Evolutionary conservation across 2,329 filamentous ascomycete species (phyloP).

Genomic region (Scolecobasidium constrictum): DNA sequence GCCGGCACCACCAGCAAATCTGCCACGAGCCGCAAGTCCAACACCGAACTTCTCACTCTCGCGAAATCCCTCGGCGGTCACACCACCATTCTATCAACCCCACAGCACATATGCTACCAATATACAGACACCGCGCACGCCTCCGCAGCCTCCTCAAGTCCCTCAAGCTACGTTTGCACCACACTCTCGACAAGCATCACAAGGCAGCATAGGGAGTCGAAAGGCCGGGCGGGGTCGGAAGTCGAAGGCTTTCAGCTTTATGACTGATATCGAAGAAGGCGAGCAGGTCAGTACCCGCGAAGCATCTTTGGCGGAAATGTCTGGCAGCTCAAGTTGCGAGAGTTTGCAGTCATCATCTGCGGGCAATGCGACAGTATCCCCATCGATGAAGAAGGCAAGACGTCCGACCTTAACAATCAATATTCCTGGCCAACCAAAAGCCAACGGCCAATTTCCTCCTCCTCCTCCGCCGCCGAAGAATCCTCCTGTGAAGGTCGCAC

Average conservation of each 20-base stretch:
- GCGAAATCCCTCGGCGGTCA: background rate
- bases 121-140: no score
- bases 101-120: background rate
- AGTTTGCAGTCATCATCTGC: background rate
- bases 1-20: background rate
- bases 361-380: background rate
- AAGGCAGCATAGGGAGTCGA: background rate
- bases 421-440: background rate
- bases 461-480: background rate
- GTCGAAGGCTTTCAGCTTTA: background rate
- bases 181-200: background rate
- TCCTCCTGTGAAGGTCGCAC: background rate
- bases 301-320: background rate
- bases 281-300: background rate
- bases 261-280: background rate
- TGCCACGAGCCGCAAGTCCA: background rate
- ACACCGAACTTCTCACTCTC: background rate
- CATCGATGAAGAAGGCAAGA: background rate
- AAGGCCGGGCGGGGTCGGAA: background rate
- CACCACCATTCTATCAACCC: background rate
- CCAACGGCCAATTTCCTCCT: background rate
- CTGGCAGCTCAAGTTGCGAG: background rate
- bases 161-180: background rate
- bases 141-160: no score
- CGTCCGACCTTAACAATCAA: background rate